Conservation (phyloP, 225 moss, liverwort and hornwort species). For the Bryum argenteum region DNA sequence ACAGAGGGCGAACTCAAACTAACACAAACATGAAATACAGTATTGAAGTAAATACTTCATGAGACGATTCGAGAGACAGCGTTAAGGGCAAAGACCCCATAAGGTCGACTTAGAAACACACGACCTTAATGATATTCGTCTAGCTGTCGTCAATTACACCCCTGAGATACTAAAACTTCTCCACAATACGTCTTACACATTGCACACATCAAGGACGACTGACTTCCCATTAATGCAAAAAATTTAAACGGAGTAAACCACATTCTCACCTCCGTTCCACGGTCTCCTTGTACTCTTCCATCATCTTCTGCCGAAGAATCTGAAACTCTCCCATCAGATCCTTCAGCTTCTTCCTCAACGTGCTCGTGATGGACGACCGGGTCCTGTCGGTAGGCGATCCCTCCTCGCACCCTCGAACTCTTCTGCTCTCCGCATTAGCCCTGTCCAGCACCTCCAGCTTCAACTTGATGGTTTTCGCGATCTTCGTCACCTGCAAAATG, state of each 20-base stretch:
- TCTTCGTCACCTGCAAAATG: constrained; percentile 55
- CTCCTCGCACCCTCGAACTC: constrained; percentile 50
- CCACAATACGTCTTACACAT: not conserved
- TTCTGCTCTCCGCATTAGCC: constrained; percentile 55
- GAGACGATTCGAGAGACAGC: not conserved
- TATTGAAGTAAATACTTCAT: not conserved
- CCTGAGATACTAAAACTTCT: not conserved
- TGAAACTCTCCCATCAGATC: constrained; percentile 64
- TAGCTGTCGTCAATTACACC: not conserved
- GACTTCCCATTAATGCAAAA: not conserved
- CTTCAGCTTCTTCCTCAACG: constrained; percentile 56
- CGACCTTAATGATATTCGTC: no score
- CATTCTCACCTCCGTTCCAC: constrained; percentile 51
- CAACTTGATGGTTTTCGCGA: constrained; percentile 52
- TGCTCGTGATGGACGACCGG: constrained; percentile 59
- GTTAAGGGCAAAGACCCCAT: not conserved
- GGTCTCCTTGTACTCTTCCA: constrained; percentile 62
- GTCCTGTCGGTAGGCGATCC: constrained; percentile 61
- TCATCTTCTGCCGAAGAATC: constrained; percentile 51
- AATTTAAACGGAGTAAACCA: no score
- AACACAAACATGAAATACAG: not conserved
- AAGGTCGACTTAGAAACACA: not conserved
- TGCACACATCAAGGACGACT: not conserved
- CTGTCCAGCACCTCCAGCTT: constrained; percentile 56
- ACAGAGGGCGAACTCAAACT: not conserved